Base-by-base conservation (phyloP, 805 yeast species). In the Ascoidea rubescens region DNA sequence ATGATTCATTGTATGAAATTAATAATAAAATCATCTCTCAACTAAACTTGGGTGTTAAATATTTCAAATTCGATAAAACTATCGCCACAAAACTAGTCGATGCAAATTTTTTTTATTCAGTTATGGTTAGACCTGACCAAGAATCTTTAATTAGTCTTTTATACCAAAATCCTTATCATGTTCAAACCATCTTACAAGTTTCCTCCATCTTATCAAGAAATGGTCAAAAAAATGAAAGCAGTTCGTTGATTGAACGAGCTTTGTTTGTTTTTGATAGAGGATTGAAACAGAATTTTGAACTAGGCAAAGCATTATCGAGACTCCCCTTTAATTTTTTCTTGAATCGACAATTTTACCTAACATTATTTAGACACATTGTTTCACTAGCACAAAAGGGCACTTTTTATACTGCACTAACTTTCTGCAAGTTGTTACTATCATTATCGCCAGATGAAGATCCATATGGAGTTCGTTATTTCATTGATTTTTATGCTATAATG, bases 381-480 rank as follows among this genome's bases (percentile, higher is more conserved):
- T 78, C 78, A 1, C 67, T 89, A 46, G 84, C 88, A 1, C 88
- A 84, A 59, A 77, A 87, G 60, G 86, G 95, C 4, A 85, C 91
- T 1, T 80, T 77, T 60, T 74, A 68, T 53, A 88, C 96, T 0
- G 95, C 96, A 0, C 73, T 86, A 47, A 78, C 79, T 46, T 88
- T 82, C 69, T 77, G 85, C 59, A 87, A 86, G 62, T 70, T 82
- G 5, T 68, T 88, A 49, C 69, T 85, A 56, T 77, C 89, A 1
- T 67, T 89, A 33, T 71, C 78, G 43, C 96, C 95, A 1, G 73
- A 80, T 1, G 86, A 83, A 53, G 96, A 89, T 68, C 96, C 96
- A 1, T 69, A 82, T 51, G 96, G 96, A 28, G 88, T 84, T 10
- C 73, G 95, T 56, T 82, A 83, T 60, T 85, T 87, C 63, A 80